phyloP scores from a whole-genome alignment of 2,329 filamentous ascomycete genomes.

The Aspergillus floridensis region DNA sequence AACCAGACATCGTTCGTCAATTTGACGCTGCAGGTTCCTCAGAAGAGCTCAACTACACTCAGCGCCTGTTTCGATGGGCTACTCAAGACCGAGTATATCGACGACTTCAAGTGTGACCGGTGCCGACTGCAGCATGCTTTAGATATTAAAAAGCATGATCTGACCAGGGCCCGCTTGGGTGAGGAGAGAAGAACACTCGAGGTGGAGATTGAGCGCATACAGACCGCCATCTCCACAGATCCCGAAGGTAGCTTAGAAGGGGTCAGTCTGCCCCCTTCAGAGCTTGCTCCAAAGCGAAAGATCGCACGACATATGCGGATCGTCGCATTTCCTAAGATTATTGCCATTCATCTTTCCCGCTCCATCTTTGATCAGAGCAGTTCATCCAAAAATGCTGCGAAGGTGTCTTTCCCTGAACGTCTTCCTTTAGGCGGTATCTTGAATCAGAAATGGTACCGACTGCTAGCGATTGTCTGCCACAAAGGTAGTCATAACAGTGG shows the following conservation, averaged over 20 bases:
- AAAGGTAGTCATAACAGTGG: slow-evolving; percentile 95
- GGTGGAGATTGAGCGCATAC: slow-evolving; percentile 63
- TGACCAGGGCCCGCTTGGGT: slow-evolving; percentile 55
- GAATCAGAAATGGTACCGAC: slow-evolving; percentile 73
- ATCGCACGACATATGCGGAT: slow-evolving; percentile 89
- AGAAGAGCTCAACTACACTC: slow-evolving; percentile 74
- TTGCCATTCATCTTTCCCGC: slow-evolving; percentile 87
- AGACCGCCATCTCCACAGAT: slow-evolving; percentile 69
- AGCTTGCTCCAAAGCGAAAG: slow-evolving; percentile 71
- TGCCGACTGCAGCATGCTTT: slow-evolving; percentile 83
- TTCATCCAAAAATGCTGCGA: slow-evolving; percentile 91
- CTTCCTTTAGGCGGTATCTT: slow-evolving; percentile 77
- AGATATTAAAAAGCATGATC: slow-evolving; percentile 59
- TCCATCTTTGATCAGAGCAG: slow-evolving; percentile 82
- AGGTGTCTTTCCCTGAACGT: slow-evolving; percentile 87
- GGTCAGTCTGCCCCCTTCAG: slow-evolving; percentile 71
- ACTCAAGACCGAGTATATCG: slow-evolving; percentile 92
- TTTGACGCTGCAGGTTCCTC: slow-evolving; percentile 85
- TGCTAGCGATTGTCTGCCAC: slow-evolving; percentile 86
- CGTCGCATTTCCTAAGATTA: slow-evolving; percentile 79
- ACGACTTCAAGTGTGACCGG: slow-evolving; percentile 93
- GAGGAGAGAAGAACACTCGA: slow-evolving; percentile 53
- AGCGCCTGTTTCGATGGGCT: slow-evolving; percentile 89
- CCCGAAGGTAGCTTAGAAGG: slow-evolving; percentile 74
- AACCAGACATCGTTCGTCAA: slow-evolving; percentile 85